These are phyloP conservation scores for Eucalyptus marginata DNA, from an alignment of 345 rosid genomes.

Conservation along the genomic window DNA sequence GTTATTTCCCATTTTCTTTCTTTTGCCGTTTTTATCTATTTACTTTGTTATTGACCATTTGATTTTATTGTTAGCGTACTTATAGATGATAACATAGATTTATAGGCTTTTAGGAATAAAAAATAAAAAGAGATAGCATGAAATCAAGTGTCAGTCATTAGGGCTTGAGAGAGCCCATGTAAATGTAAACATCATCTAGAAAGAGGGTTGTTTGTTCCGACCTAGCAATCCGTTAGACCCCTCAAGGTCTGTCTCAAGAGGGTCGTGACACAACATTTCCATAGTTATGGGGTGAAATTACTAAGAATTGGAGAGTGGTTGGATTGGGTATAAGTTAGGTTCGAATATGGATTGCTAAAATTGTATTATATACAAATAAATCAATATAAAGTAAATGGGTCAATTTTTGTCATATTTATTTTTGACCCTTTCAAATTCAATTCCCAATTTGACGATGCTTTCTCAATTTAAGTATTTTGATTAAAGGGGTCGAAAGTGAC, in stretches of 20 bases:
- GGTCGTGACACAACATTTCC: not conserved
- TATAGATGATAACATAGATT: no score
- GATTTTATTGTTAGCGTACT: no score
- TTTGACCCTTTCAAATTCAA: not conserved
- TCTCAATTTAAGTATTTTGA: no score
- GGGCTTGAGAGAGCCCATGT: not conserved
- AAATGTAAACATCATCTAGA: not conserved
- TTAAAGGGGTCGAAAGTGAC: no score
- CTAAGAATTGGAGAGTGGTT: not conserved
- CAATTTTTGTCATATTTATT: not conserved
- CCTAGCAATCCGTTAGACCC: not conserved
- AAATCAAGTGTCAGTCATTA: fast-evolving
- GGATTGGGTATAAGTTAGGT: not conserved
- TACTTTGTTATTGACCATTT: not conserved
- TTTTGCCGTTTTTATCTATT: not conserved
- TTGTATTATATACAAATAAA: not conserved
- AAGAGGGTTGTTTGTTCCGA: not conserved
- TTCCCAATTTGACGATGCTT: not conserved
- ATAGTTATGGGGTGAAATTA: not conserved
- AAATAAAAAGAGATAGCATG: no score
- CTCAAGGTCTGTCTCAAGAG: not conserved
- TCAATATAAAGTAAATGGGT: not conserved
- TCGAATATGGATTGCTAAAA: not conserved
- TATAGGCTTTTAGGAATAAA: no score
- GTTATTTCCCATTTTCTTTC: not conserved